phyloP scores from a whole-genome alignment of 306 rosid genomes.

The Ochetophila trinervis region DNA sequence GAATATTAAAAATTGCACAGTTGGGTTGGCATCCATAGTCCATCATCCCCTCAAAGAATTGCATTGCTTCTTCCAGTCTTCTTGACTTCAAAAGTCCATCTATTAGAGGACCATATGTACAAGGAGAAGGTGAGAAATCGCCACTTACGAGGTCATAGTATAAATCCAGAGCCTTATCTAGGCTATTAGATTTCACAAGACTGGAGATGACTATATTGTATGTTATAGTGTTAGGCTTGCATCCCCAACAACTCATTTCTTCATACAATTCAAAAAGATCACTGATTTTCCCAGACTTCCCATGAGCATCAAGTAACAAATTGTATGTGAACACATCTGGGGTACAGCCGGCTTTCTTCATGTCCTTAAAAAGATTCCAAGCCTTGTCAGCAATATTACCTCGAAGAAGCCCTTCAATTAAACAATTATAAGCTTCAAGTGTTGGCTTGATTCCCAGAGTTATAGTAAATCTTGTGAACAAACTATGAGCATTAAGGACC shows the following conservation, averaged over 20 bases:
- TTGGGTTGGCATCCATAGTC: slow-evolving; percentile 76
- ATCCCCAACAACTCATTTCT: slow-evolving; percentile 69
- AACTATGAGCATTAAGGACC: slow-evolving; percentile 58
- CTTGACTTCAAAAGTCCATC: slow-evolving; percentile 80
- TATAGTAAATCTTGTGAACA: slow-evolving; percentile 65
- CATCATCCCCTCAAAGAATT: slow-evolving; percentile 73
- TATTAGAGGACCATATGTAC: slow-evolving; percentile 86
- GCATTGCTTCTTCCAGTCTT: slow-evolving; percentile 74
- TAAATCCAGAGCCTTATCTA: slow-evolving; percentile 63
- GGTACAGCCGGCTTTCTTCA: slow-evolving; percentile 63
- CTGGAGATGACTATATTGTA: slow-evolving; percentile 77
- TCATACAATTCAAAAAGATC: slow-evolving; percentile 64
- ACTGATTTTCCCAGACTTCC: slow-evolving; percentile 65
- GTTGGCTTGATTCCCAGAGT: slow-evolving; percentile 60
- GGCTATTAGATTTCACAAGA: slow-evolving; percentile 55
- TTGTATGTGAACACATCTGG: slow-evolving; percentile 88
- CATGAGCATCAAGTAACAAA: slow-evolving; percentile 70
- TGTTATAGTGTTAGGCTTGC: slow-evolving; percentile 73
- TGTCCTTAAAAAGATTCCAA: slow-evolving; percentile 66
- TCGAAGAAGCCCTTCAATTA: slow-evolving; percentile 75
- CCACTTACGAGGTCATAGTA: slow-evolving; percentile 76
- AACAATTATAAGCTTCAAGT: slow-evolving; percentile 64
- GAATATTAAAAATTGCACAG: slow-evolving; percentile 77
- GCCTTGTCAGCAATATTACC: slow-evolving; percentile 44
- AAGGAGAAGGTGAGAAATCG: slow-evolving; percentile 84